phyloP scores from a whole-genome alignment of 495 filamentous ascomycete genomes.

The Xylaria longipes region DNA sequence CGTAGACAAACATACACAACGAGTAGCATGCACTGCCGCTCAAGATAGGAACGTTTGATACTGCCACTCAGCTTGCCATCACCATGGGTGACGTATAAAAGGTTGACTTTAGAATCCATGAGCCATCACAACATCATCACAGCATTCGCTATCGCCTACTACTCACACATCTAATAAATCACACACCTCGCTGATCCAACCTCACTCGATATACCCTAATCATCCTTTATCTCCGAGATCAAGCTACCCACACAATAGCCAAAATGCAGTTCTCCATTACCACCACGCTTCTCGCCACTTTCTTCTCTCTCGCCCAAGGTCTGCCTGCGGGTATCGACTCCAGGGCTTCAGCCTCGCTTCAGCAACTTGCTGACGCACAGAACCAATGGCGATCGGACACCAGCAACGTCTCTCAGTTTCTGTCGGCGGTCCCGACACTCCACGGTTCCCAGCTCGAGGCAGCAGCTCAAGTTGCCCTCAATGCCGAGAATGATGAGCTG shows the following conservation, averaged over 20 bases:
- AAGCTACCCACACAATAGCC: not conserved
- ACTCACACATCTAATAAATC: not conserved
- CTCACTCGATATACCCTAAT: not conserved
- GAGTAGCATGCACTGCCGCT: not conserved
- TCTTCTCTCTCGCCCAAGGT: slow-evolving; percentile 12
- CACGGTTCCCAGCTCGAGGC: slow-evolving; percentile 21
- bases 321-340: not conserved
- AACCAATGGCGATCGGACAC: slow-evolving; percentile 21
- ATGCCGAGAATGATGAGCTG: slow-evolving; percentile 31
- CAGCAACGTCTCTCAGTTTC: slow-evolving; percentile 30
- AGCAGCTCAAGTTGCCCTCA: slow-evolving; percentile 26
- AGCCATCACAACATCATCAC: not conserved
- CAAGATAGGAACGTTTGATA: not conserved
- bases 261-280: slow-evolving; percentile 12
- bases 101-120: not conserved
- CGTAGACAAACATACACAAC: not conserved
- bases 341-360: not conserved
- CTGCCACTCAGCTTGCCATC: not conserved
- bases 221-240: not conserved
- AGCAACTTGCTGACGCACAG: slow-evolving; percentile 10
- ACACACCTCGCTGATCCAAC: too few relatives aligned
- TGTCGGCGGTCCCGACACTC: slow-evolving; percentile 28
- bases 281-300: slow-evolving; percentile 4
- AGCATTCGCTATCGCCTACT: not conserved
- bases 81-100: not conserved